Evolutionary conservation across 345 rosid species (phyloP).

Genomic region (Mercurialis annua): DNA sequence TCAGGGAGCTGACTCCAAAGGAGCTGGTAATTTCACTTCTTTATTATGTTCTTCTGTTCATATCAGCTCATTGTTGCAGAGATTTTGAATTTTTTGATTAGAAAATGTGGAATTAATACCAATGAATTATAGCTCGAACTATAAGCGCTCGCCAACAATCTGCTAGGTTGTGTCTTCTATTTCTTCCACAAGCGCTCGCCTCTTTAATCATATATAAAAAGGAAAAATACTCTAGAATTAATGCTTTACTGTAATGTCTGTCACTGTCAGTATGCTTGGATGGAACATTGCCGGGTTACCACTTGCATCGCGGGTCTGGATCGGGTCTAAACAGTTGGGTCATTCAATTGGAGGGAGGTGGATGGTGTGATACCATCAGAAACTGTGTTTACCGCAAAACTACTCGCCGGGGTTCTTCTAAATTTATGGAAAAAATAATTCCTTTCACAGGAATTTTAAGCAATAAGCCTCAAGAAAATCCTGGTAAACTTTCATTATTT

Average conservation of each 20-base stretch:
- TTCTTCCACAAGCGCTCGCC: no score
- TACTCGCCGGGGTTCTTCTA: conserved; percentile 33
- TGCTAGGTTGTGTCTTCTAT: no score
- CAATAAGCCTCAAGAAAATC: conserved; percentile 26
- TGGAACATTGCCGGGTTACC: conserved; percentile 33
- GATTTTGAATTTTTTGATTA: no score
- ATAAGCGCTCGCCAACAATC: no score
- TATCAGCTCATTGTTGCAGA: no score
- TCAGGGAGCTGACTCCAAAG: conserved; percentile 71
- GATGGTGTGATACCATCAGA: conserved; percentile 30
- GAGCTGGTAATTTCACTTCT: conserved; percentile 57
- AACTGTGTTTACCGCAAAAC: conserved; percentile 28
- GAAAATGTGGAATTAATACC: no score
- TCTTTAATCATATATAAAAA: no score
- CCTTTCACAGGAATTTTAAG: conserved; percentile 34
- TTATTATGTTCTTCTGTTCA: not conserved
- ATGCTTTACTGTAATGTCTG: not conserved
- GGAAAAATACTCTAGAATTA: no score
- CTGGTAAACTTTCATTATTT: conserved; percentile 18
- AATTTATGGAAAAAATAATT: conserved; percentile 25
- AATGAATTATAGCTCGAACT: no score
- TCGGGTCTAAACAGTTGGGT: conserved; percentile 31
- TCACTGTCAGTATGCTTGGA: conserved; percentile 27
- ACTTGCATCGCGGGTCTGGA: conserved; percentile 33
- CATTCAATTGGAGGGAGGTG: conserved; percentile 35